These are phyloP conservation scores for Gamarada debralockiae DNA, from an alignment of 495 filamentous ascomycete species.

Conservation along the genomic window DNA sequence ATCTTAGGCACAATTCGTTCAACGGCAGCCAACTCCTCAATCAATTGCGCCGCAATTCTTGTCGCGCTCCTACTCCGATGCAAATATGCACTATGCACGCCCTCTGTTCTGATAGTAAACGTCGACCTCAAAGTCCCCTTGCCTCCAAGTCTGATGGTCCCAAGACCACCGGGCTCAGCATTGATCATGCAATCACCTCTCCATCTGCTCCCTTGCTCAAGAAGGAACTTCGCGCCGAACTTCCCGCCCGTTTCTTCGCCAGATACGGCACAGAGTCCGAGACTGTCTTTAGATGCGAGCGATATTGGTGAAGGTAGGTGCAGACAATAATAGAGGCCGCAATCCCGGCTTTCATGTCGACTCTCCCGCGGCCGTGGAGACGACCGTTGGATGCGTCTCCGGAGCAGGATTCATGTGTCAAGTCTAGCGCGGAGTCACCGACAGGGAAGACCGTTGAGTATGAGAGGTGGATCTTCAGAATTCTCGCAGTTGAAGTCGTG, in stretches of 20 bases:
- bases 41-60: slow-evolving; percentile 9
- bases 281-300: background rate
- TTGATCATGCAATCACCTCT: slow-evolving; percentile 16
- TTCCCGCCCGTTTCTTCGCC: slow-evolving; percentile 17
- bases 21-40: slow-evolving; percentile 2
- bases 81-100: slow-evolving; percentile 12
- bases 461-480: slow-evolving; percentile 3
- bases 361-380: slow-evolving; percentile 10
- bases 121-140: slow-evolving; percentile 10
- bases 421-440: background rate
- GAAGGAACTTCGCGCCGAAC: slow-evolving; percentile 5
- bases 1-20: slow-evolving; percentile 7
- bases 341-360: slow-evolving; percentile 19
- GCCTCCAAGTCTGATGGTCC: slow-evolving; percentile 12
- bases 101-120: slow-evolving; percentile 3
- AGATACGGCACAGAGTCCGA: slow-evolving; percentile 11
- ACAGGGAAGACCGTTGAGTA: slow-evolving; percentile 16
- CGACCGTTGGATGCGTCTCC: slow-evolving; percentile 3
- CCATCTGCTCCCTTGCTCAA: slow-evolving; percentile 2
- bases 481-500: background rate
- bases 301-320: slow-evolving; percentile 4
- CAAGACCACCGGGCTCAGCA: slow-evolving; percentile 11
- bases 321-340: slow-evolving; percentile 12
- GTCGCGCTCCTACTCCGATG: slow-evolving; percentile 9
- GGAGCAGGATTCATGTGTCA: slow-evolving; percentile 10